phyloP scores from a whole-genome alignment of 129 eudicot genomes.

The Flaveria ramosissima region DNA sequence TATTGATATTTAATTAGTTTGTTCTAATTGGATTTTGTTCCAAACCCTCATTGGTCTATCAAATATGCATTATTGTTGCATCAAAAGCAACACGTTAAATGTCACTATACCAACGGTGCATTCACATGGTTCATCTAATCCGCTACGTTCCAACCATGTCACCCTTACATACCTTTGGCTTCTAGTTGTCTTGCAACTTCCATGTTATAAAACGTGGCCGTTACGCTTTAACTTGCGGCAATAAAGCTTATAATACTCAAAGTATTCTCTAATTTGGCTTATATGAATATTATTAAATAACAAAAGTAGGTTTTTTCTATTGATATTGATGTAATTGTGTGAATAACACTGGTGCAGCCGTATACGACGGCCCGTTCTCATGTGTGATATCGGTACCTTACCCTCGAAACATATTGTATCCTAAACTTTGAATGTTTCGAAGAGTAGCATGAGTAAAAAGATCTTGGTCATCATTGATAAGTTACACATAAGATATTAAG shows the following conservation, averaged over 20 bases:
- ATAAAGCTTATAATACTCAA: slow-evolving; percentile 14
- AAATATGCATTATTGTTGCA: slow-evolving; percentile 5
- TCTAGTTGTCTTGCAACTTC: slow-evolving; percentile 31
- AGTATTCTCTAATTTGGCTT: slow-evolving; percentile 32
- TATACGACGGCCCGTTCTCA: too few species aligned
- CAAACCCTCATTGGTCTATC: background rate
- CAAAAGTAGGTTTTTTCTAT: too few species aligned
- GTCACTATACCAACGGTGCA: slow-evolving; percentile 24
- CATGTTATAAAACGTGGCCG: slow-evolving; percentile 33
- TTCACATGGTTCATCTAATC: slow-evolving; percentile 33
- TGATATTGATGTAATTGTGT: too few species aligned
- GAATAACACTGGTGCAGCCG: too few species aligned
- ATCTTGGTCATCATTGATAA: too few species aligned
- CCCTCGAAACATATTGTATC: too few species aligned
- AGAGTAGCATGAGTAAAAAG: too few species aligned
- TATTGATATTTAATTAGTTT: background rate
- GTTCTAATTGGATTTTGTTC: background rate
- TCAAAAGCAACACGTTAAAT: slow-evolving; percentile 23
- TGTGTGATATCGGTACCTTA: too few species aligned
- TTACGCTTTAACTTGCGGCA: slow-evolving; percentile 34
- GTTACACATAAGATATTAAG: too few species aligned
- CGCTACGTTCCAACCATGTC: slow-evolving; percentile 26
- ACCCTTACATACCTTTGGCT: slow-evolving; percentile 28
- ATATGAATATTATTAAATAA: slow-evolving; percentile 5
- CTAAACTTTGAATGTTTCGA: too few species aligned